Evolutionary conservation across 805 yeast species (phyloP), one percentile per base, ranked within the genome.

Genomic region (Saccharomycopsis fibuligera): DNA sequence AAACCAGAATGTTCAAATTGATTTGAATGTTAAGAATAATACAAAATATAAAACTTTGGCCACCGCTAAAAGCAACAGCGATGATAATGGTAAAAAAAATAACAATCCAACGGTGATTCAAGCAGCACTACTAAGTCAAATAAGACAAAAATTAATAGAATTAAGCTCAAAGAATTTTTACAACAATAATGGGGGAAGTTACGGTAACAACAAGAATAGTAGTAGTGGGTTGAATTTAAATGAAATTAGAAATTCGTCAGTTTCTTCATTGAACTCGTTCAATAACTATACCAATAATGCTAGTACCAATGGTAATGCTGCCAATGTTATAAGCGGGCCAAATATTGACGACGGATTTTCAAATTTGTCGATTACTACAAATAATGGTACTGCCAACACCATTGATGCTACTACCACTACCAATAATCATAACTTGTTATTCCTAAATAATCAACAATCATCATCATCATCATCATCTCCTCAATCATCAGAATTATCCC

Each of bases 91-190:
- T n/a, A n/a, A n/a, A n/a, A n/a, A 29, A 29, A 9, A 29, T 29
- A 14, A 14, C 33, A 14, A 10, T 29, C 12, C 44, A 41, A 22
- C 22, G n/a, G n/a, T n/a, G n/a, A n/a, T n/a, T n/a, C n/a, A n/a
- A n/a, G n/a, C n/a, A n/a, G n/a, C n/a, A n/a, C 41, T 41, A 30
- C 23, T 71, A 17, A 62, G 67, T 6, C 55, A 63, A 35, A 66
- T 69, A n/a, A 65, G 74, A 54, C 69, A 66, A 47, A 62, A 64
- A 39, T 54, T 71, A 21, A 60, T 66, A 21, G 58, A 58, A 29
- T 16, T 48, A 12, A 50, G 54, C 24, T 36, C 41, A 17, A 30
- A 17, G 4, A 25, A 21, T 14, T 39, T 39, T 6, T 48, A 44
- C 19, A 40, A 29, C n/a, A 27, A 45, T 19, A 22, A 23, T 35